phyloP scores from a whole-genome alignment of 345 rosid species.

The Abelmoschus esculentus region DNA sequence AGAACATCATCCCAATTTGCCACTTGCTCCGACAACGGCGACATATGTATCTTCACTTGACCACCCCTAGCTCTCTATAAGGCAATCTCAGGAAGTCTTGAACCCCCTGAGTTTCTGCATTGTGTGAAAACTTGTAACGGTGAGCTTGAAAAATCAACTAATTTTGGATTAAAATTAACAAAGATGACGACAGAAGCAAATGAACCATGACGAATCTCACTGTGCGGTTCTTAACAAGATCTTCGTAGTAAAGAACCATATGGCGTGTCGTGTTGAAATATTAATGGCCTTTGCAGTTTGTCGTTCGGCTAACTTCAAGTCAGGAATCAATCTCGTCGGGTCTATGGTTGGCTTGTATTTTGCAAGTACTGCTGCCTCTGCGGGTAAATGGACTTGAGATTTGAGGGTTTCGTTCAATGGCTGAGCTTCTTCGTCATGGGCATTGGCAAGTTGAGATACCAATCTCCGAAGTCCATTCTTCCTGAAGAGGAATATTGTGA shows the following conservation, averaged over 20 bases:
- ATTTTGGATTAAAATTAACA: neutral
- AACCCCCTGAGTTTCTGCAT: conserved; percentile 26
- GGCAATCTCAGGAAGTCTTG: conserved; percentile 28
- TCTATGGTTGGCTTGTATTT: conserved; percentile 30
- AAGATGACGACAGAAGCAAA: too few species aligned
- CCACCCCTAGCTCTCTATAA: conserved; percentile 23
- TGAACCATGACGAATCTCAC: conserved; percentile 12
- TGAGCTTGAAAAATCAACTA: too few species aligned
- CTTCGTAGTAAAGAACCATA: conserved; percentile 32
- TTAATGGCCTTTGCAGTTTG: conserved; percentile 20
- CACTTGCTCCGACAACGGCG: conserved; percentile 18
- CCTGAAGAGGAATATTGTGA: conserved; percentile 78
- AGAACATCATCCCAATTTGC: conserved; percentile 24
- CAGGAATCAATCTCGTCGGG: conserved; percentile 20
- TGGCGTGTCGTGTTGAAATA: conserved; percentile 33
- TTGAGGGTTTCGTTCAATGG: conserved; percentile 88
- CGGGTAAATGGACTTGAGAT: conserved; percentile 78
- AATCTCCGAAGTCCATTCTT: conserved; percentile 79
- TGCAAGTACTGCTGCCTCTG: conserved; percentile 30
- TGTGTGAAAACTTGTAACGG: neutral
- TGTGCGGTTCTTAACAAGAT: conserved; percentile 23
- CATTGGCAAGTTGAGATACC: conserved; percentile 89
- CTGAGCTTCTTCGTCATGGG: conserved; percentile 65
- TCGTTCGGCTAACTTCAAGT: conserved; percentile 23
- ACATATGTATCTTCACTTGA: conserved; percentile 31